Percentiles rank a stretch among this genome's conserved stretches.
Evolutionary conservation across 1,284 basidiomycete species (phyloP).

Genomic region (Ceratobasidium sp.): DNA sequence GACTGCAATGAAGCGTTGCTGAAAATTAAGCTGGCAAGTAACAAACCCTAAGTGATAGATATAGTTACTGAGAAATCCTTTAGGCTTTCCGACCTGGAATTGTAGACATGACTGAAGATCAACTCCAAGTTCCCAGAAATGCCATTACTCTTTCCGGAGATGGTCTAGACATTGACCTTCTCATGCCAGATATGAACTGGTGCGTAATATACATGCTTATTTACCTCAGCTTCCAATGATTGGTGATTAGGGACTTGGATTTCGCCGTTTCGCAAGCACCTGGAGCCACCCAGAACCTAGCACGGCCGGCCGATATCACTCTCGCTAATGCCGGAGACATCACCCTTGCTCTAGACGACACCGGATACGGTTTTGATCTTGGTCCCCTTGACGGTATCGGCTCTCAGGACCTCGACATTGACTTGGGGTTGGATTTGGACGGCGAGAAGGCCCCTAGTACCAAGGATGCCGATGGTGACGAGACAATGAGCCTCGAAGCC

Average conservation of each 20-base stretch:
- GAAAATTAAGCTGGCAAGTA: conserved; percentile 87
- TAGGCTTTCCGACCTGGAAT: conserved; percentile 91
- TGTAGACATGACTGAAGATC: conserved; percentile 93
- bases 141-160: conserved; percentile 82
- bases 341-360: conserved; percentile 62
- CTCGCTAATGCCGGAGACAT: conserved; percentile 69
- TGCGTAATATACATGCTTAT: conserved; percentile 49
- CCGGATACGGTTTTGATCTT: conserved; percentile 66
- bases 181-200: conserved; percentile 84
- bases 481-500: conserved; percentile 67
- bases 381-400: conserved; percentile 81
- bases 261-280: conserved; percentile 58
- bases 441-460: conserved; percentile 45
- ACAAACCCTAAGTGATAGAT: conserved; percentile 13
- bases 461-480: conserved; percentile 38
- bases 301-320: conserved; percentile 81
- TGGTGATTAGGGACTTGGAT: conserved; percentile 66
- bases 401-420: conserved; percentile 73
- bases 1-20: conserved; percentile 96
- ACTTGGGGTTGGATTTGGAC: conserved; percentile 74
- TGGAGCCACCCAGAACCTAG: conserved; percentile 75
- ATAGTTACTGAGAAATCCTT: neutral
- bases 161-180: conserved; percentile 73
- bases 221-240: conserved; percentile 1
- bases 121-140: conserved; percentile 83